Base-by-base conservation (phyloP, 768 basidiomycete species). In the Tephrocybe sp. region DNA sequence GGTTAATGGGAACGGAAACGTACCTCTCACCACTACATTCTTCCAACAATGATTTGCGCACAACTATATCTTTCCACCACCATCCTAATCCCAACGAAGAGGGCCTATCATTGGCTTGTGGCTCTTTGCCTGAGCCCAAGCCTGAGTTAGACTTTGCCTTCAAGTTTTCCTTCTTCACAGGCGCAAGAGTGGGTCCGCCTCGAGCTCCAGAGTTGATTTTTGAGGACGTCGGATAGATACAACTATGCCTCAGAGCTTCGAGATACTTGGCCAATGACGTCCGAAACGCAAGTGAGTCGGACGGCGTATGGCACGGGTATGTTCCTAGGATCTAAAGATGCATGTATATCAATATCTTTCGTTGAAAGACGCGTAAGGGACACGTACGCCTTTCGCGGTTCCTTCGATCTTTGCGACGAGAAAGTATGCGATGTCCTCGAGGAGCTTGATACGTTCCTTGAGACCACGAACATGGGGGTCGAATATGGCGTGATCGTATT, bases 1-100 rank as follows among this genome's bases (percentile, higher is more conserved):
- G 17, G 17, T 8, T 5, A 36, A 42, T 4, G 26, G 9, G 9
- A 38, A 4, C 4, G 20, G 26, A 4, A 26, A 53, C 67, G 39
- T 43, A 80, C 80, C 71, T 71, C 48, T 76, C 76, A 19, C 81
- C 79, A 20, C 66, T 58, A 56, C 78, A 82, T 55, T 82, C 80
- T 51, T 82, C 80, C 22, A 82, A 58, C 20, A 82, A 55, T 7
- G 80, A 80, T 56, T 76, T 82, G 23, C 80, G 70, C 3, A 81
- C 78, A 4, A 80, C 67, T 2, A 80, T 72, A 45, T 80, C 76
- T 60, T 72, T 78, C 82, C 82, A 83, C 80, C 80, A 82, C 74
- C 69, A 74, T 2, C 66, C 66, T 19, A 49, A 26, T 26, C 4
- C 26, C 26, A 26, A 26, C 26, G 26, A 26, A 7, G 26, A 3